phyloP scores from a whole-genome alignment of 768 basidiomycete species.

The Lactarius deliciosus region DNA sequence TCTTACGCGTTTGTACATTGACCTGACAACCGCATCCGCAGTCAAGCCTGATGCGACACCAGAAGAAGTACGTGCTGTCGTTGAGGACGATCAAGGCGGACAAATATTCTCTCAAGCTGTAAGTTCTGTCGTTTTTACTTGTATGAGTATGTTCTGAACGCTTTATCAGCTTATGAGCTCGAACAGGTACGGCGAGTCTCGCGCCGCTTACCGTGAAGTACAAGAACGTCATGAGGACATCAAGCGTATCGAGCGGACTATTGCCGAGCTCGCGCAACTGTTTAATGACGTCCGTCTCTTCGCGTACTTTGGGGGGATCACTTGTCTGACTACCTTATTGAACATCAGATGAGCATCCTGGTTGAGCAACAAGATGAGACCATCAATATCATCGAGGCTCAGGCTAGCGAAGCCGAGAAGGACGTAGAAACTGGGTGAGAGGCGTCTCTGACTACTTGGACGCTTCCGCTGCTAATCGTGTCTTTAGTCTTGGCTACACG shows the following conservation, averaged over 20 bases:
- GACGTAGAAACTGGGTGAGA: constrained; percentile 84
- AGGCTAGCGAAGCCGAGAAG: constrained; percentile 71
- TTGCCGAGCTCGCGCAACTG: constrained; percentile 90
- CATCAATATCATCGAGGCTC: constrained; percentile 77
- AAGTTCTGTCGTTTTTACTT: constrained; percentile 13
- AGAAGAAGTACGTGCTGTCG: constrained; percentile 71
- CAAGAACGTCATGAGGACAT: constrained; percentile 96
- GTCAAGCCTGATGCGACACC: constrained; percentile 86
- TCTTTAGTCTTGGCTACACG: constrained; percentile 70
- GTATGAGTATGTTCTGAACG: constrained; percentile 1
- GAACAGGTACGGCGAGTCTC: constrained; percentile 86
- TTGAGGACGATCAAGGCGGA: constrained; percentile 60
- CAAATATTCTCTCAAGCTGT: constrained; percentile 83
- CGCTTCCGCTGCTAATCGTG: constrained; percentile 16
- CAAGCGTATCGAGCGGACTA: constrained; percentile 89
- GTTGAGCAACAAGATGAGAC: constrained; percentile 94
- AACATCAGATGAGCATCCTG: constrained; percentile 80
- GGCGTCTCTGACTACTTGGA: background rate
- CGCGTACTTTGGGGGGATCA: background rate
- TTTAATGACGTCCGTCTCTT: constrained; percentile 82
- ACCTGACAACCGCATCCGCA: constrained; percentile 32
- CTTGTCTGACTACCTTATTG: constrained; percentile 1
- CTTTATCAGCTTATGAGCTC: constrained; percentile 75
- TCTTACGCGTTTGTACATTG: background rate
- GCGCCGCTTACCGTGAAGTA: constrained; percentile 93